Evolutionary conservation across 202 grass and related monocot species (phyloP).

Genomic region (Schoenoplectus tabernaemontani): DNA sequence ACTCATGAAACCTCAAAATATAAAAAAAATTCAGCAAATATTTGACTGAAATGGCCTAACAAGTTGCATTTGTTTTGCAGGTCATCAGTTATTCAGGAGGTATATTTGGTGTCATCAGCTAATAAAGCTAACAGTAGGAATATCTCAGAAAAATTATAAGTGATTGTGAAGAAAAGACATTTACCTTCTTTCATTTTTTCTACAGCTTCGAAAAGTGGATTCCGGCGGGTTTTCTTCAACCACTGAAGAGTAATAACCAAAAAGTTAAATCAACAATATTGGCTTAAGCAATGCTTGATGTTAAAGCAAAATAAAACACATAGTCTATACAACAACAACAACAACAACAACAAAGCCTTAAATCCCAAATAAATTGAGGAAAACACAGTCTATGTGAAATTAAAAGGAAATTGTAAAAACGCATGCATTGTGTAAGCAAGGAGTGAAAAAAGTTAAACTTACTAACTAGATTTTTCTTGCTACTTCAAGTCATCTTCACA

Average conservation of each 20-base stretch:
- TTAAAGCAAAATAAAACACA: not conserved
- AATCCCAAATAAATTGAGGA: too few species aligned
- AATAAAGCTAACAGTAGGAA: not conserved
- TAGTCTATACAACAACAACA: too few species aligned
- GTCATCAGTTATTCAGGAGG: not conserved
- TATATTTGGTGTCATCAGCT: not conserved
- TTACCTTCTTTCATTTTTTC: constrained; percentile 99
- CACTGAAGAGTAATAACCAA: constrained; percentile 39
- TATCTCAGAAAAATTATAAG: not conserved
- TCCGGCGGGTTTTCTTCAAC: constrained; percentile 84
- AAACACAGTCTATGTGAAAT: too few species aligned
- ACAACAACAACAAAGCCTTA: too few species aligned
- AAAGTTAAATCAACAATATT: not conserved
- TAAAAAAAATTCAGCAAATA: not conserved
- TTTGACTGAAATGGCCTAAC: not conserved
- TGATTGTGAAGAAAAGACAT: not conserved
- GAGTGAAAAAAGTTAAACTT: not conserved
- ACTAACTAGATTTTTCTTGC: not conserved
- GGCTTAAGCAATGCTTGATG: not conserved
- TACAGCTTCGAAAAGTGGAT: constrained; percentile 80
- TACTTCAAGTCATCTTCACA: not conserved
- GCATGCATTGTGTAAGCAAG: not conserved
- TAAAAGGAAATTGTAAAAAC: not conserved
- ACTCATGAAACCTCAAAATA: not conserved
- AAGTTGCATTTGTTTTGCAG: not conserved